Conservation (phyloP, 768 basidiomycete species). For the Boletus subparvulus region DNA sequence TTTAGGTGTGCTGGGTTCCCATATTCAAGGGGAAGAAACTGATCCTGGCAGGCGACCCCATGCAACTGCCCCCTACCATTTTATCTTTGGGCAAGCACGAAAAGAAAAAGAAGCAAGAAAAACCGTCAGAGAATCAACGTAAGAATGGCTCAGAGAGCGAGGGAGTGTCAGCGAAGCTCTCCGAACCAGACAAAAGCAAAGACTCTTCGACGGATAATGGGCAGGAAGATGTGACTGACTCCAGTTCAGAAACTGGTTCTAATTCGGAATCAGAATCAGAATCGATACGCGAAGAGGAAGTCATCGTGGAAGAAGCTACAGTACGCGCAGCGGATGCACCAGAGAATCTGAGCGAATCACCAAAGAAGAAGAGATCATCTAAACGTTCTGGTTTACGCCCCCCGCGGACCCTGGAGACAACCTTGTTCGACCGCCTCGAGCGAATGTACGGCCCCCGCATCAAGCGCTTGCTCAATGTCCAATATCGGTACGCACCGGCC, state of each 20-base stretch:
- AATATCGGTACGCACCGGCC: constrained; percentile 68
- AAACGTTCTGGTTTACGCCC: constrained; percentile 42
- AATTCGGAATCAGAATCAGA: constrained; percentile 19
- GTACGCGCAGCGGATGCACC: not conserved
- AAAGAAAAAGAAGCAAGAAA: constrained; percentile 24
- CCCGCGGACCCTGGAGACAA: constrained; percentile 77
- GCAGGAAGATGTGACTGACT: not conserved
- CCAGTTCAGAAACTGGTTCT: constrained; percentile 8
- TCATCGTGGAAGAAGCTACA: constrained; percentile 20
- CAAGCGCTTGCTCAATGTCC: constrained; percentile 85
- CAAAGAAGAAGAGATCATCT: constrained; percentile 10
- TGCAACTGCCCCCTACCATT: constrained; percentile 94
- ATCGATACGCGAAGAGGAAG: constrained; percentile 16
- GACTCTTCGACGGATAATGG: not conserved
- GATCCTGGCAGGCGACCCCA: constrained; percentile 90
- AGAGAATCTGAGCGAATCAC: not conserved
- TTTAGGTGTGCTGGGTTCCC: constrained; percentile 79
- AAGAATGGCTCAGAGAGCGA: not conserved
- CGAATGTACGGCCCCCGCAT: constrained; percentile 80
- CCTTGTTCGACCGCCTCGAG: constrained; percentile 91
- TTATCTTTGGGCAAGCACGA: constrained; percentile 58
- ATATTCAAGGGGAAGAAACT: constrained; percentile 90
- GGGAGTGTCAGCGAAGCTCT: not conserved
- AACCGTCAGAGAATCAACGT: not conserved
- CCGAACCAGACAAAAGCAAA: not conserved